Evolutionary conservation across 306 rosid species (phyloP).

Genomic region (Cucumis melo): DNA sequence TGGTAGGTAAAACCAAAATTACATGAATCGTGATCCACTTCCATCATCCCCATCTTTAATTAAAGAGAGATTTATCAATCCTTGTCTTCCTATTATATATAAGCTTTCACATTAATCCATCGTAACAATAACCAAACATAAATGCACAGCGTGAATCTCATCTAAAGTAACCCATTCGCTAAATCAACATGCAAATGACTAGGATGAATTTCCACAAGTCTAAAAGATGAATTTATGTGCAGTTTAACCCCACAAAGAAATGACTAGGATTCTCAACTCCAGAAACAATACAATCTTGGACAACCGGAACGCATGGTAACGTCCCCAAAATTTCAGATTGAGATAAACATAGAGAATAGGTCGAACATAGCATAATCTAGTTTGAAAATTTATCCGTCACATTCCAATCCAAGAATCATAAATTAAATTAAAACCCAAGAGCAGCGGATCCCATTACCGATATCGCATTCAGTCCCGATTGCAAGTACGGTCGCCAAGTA

Average conservation of each 20-base stretch:
- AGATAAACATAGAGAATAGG: not conserved
- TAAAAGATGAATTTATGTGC: not conserved
- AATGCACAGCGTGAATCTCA: not conserved
- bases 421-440: not conserved
- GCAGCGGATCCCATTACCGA: conserved; percentile 21
- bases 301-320: not conserved
- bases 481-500: conserved; percentile 93
- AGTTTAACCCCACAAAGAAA: not conserved
- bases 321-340: not conserved
- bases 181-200: not conserved
- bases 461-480: conserved; percentile 93
- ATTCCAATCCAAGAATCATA: not conserved
- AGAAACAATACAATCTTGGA: not conserved
- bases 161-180: not conserved
- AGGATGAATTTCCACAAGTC: not conserved
- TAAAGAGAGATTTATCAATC: not conserved
- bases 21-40: not conserved
- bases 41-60: not conserved
- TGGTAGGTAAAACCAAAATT: not conserved
- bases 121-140: not conserved
- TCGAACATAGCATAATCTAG: not conserved
- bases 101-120: not conserved
- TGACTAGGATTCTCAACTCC: not conserved
- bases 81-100: not conserved
- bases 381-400: not conserved